A percentile compares a stretch with the other conserved stretches of the same genome.
phyloP scores from a whole-genome alignment of 169 alveolate genomes.

The Theileria annulata region DNA sequence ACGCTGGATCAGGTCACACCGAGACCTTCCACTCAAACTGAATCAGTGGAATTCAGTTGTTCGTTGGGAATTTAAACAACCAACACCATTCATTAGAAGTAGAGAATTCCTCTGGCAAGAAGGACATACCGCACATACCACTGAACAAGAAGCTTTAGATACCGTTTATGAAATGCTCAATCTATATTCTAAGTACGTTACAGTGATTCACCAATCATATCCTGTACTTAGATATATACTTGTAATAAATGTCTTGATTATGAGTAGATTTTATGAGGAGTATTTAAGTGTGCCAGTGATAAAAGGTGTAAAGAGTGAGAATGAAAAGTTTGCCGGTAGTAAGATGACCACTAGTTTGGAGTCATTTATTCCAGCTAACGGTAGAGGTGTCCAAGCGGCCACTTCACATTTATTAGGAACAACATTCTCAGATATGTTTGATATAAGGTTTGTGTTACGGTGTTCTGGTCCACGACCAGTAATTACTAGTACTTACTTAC shows the following conservation, averaged over 20 bases:
- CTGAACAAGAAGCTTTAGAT: constrained; percentile 93
- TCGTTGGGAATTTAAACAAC: constrained; percentile 99
- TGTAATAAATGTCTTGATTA: neutral
- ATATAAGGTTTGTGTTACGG: constrained; percentile 80
- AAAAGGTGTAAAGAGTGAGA: constrained; percentile 95
- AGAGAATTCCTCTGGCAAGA: constrained; percentile 99
- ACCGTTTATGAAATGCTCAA: constrained; percentile 89
- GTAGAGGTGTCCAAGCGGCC: constrained; percentile 98
- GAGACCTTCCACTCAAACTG: constrained; percentile 97
- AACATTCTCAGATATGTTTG: constrained; percentile 98
- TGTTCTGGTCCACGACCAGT: no score
- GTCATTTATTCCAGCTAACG: constrained; percentile 95
- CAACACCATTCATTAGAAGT: constrained; percentile 99
- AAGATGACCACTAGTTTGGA: constrained; percentile 95
- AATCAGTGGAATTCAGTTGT: constrained; percentile 98
- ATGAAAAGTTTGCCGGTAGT: constrained; percentile 99
- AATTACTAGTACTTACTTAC: no score
- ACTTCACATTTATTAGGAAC: constrained; percentile 98
- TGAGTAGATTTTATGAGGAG: constrained; percentile 89
- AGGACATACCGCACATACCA: constrained; percentile 99
- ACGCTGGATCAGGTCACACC: constrained; percentile 97
- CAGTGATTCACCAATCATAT: neutral
- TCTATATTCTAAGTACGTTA: constrained; percentile 72
- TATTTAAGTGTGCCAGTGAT: constrained; percentile 97
- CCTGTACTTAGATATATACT: neutral